Evolutionary conservation across 495 filamentous ascomycete genomes (phyloP), one percentile per base, ranked within the genome.

Genomic region (Bacidia gigantensis): DNA sequence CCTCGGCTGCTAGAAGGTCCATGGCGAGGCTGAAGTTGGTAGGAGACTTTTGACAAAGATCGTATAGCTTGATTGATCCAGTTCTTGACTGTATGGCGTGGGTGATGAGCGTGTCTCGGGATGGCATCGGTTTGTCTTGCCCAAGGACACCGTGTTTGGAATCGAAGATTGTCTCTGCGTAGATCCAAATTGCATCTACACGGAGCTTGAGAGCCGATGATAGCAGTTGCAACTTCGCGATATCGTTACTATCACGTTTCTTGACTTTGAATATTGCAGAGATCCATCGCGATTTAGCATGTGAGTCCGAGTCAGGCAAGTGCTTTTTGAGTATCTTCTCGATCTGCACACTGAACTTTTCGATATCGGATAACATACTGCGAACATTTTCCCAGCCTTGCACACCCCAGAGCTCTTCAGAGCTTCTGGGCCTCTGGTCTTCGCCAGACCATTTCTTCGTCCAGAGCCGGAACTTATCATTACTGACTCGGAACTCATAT

Each of bases 161-260:
- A 47, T 54, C 51, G 23, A 57, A 57, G 1, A 45, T 46, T 17
- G 32, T 46, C 42, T 57, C 51, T 2, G 55, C 42, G 24, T 57
- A 57, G 11, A 45, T 46, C 55, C 55, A 57, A 5, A 57, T 23
- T 22, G 53, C 55, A 26, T 57, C 51, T 3, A 57, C 41, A 32
- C 9, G 5, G 11, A 32, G 26, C 7, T 22, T 49, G 3, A 25
- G 23, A n/a, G 12, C 3, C 7, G 17, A n/a, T 7, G 14, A 3
- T 49, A 25, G 21, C 5, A 10, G 3, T 49, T 21, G 22, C 7
- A 49, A 9, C 12, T 49, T n/a, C 11, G 9, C 11, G 12, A 49
- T 21, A 18, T 49, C 7, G 17, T 23, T 9, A 9, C 5, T 22
- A 22, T n/a, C 20, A n/a, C 20, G 41, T 22, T 18, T 7, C 20